Base-by-base conservation (phyloP, 169 alveolate genomes). In the Plasmodium berghei region DNA sequence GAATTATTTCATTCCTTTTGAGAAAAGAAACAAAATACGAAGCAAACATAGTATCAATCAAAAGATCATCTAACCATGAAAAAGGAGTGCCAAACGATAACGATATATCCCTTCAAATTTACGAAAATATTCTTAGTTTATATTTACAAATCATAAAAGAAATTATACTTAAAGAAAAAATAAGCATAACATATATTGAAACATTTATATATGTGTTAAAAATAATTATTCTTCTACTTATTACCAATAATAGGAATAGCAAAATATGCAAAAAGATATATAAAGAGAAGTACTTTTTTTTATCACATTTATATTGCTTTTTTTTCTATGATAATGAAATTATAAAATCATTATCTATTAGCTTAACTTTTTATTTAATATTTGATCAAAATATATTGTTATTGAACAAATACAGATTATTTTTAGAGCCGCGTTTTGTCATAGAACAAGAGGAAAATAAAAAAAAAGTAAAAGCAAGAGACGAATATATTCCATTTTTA, bases 241-340 rank as follows among this genome's bases (percentile, higher is more conserved):
- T 77, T 40, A 77, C 89, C 1, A 77, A 77, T 45, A 16, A 45
- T 62, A 77, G 89, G 26, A 77, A 20, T 64, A 77, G 89, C 77
- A 63, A 45, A 16, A 58, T 77, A 77, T 77, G 89, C 45, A 77
- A 77, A 77, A 77, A 56, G 54, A 77, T 77, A 63, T 77, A 77
- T 46, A 49, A 62, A 6, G 62, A 77, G 26, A 63, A 69, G 18
- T 77, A 77, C 54, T 77, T 77, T 64, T 77, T 63, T 45, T 56
- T 77, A 26, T 77, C 89, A 4, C 89, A 77, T 40, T 9, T 77
- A 24, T 77, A 63, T 64, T 77, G 89, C 34, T 77, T 77, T 46
- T 77, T 77, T 56, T 77, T 77, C 34, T 63, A 63, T 59, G 75
- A 77, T n/a, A 77, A 77, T 64, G 89, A 77, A 40, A 63, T 63